These are phyloP conservation scores for Leptodontidium sp. DNA, from an alignment of 2,329 filamentous ascomycete species.

Conservation along the genomic window DNA sequence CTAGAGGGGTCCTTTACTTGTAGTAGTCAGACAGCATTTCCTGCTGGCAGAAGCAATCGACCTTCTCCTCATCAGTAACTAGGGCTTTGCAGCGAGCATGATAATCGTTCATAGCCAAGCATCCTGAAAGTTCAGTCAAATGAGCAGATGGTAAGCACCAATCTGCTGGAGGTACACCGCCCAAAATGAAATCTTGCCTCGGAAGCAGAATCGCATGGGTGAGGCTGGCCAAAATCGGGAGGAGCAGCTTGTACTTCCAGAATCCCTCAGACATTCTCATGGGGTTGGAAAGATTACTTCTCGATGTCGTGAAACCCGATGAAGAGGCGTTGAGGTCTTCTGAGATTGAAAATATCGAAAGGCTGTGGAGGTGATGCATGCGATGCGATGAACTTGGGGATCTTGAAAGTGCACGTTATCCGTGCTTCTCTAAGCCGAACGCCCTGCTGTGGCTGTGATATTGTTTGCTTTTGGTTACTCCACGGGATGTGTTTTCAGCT, in stretches of 20 bases:
- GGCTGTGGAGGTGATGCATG: no score
- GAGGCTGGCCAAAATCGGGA: neutral
- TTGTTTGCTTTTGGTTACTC: neutral
- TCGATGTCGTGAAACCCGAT: no score
- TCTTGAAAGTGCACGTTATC: no score
- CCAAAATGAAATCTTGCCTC: neutral
- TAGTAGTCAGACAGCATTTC: slow-evolving; percentile 23
- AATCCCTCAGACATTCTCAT: no score
- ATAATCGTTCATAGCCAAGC: slow-evolving; percentile 13
- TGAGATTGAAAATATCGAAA: no score
- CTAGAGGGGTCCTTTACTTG: neutral
- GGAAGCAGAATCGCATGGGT: neutral
- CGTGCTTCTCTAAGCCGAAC: no score
- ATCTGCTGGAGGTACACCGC: slow-evolving; percentile 11
- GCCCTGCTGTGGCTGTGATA: neutral
- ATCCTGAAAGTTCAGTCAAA: slow-evolving; percentile 21
- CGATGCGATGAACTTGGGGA: no score
- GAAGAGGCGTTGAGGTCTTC: no score
- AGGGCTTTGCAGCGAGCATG: slow-evolving; percentile 1
- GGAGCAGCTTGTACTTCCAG: no score
- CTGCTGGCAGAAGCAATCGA: slow-evolving; percentile 22
- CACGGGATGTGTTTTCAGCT: neutral
- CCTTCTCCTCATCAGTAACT: slow-evolving; percentile 7
- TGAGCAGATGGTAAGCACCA: slow-evolving; percentile 14
- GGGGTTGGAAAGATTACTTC: no score